Conservation (phyloP, 164 flowering plant species). For the Umbellularia californica region DNA sequence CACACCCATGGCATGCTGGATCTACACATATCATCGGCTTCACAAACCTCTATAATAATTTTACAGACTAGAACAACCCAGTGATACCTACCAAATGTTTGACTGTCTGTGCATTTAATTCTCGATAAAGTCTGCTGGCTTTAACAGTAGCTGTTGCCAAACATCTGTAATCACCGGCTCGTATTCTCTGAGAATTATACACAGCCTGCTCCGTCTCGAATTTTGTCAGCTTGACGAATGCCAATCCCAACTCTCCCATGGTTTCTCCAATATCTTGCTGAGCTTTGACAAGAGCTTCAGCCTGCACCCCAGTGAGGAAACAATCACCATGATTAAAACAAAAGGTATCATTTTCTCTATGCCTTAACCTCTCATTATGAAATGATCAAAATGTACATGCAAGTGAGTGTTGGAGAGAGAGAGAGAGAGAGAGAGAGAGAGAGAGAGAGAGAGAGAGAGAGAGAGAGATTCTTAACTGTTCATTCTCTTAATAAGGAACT, state of each 20-base stretch:
- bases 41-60: too few species aligned
- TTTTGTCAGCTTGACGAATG: conserved; percentile 78
- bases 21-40: background rate
- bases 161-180: conserved; percentile 48
- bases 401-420: too few species aligned
- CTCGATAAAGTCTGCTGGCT: conserved; percentile 88
- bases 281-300: conserved; percentile 85
- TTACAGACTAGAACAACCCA: background rate
- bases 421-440: too few species aligned
- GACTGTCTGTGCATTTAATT: conserved; percentile 79
- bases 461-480: too few species aligned
- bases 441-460: too few species aligned
- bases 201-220: conserved; percentile 82
- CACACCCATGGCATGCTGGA: background rate
- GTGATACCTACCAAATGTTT: conserved; percentile 67
- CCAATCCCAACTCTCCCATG: conserved; percentile 84
- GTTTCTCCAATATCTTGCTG: conserved; percentile 97
- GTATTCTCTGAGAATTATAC: conserved; percentile 56
- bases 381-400: too few species aligned
- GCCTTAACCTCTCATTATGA: too few species aligned
- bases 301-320: conserved; percentile 37
- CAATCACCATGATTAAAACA: too few species aligned
- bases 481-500: too few species aligned
- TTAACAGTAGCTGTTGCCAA: conserved; percentile 92
- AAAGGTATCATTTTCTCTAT: too few species aligned